phyloP scores from a whole-genome alignment of 2,329 filamentous ascomycete genomes.

The Alternaria solani region DNA sequence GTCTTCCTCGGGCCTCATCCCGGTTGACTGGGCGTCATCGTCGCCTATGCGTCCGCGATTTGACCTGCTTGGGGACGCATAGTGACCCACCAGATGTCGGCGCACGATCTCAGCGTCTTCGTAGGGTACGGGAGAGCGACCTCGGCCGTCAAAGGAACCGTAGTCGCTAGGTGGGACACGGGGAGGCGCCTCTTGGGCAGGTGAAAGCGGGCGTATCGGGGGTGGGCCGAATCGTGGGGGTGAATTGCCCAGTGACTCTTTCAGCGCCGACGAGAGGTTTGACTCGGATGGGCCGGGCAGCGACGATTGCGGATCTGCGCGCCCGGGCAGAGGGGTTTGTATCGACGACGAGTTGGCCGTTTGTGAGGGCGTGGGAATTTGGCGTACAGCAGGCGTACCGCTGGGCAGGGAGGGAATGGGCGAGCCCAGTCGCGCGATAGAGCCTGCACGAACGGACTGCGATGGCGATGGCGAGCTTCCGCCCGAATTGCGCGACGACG shows the following conservation, averaged over 20 bases:
- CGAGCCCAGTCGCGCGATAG: conserved; percentile 64
- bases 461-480: conserved; percentile 45
- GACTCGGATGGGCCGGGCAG: conserved; percentile 82
- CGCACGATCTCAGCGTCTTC: conserved; percentile 93
- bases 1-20: conserved; percentile 55
- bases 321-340: conserved; percentile 71
- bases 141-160: conserved; percentile 81
- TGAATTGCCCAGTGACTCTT: conserved; percentile 73
- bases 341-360: conserved; percentile 51
- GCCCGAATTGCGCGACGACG: conserved; percentile 35
- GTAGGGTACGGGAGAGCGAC: conserved; percentile 66
- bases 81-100: conserved; percentile 76
- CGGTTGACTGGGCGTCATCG: conserved; percentile 36
- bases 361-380: conserved; percentile 60
- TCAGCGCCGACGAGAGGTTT: conserved; percentile 86
- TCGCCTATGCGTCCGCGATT: conserved; percentile 36
- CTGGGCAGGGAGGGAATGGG: conserved; percentile 58
- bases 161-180: conserved; percentile 74
- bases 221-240: conserved; percentile 72
- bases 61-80: conserved; percentile 49
- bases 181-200: conserved; percentile 55
- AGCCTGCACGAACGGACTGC: conserved; percentile 60
- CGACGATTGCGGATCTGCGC: conserved; percentile 63
- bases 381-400: conserved; percentile 59
- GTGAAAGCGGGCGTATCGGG: conserved; percentile 65